Conservation (phyloP, 495 filamentous ascomycete genomes). For the Annulohypoxylon bovei region DNA sequence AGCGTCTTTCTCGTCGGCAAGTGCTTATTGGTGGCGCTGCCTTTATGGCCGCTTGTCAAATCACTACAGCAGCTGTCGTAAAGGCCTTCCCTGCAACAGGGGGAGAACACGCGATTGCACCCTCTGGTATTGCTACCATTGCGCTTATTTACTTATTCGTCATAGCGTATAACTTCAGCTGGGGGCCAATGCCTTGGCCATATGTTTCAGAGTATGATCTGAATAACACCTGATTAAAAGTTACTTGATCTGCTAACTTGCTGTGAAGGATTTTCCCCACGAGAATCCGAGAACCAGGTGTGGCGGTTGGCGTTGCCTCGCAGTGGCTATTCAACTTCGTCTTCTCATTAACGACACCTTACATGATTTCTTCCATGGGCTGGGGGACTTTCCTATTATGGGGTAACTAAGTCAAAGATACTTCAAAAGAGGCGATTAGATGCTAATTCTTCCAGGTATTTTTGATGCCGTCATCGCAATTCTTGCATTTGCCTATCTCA, state of each 20-base stretch:
- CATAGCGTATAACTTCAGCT: constrained; percentile 59
- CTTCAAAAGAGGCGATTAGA: neutral
- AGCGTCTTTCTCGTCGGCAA: constrained; percentile 52
- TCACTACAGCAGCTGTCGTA: constrained; percentile 46
- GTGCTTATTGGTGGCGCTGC: constrained; percentile 52
- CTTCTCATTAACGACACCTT: constrained; percentile 61
- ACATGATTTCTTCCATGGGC: constrained; percentile 58
- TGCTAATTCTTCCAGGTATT: constrained; percentile 26
- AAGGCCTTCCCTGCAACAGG: constrained; percentile 51
- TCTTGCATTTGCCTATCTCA: constrained; percentile 33
- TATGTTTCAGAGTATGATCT: constrained; percentile 55
- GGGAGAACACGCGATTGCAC: constrained; percentile 45
- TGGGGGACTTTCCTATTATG: constrained; percentile 64
- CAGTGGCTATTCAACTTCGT: constrained; percentile 65
- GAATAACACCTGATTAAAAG: constrained; percentile 17
- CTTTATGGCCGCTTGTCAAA: constrained; percentile 52
- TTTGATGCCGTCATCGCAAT: constrained; percentile 40
- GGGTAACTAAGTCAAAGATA: constrained; percentile 32
- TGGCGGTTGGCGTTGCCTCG: constrained; percentile 53
- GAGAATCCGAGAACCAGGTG: constrained; percentile 58
- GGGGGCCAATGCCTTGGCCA: constrained; percentile 62
- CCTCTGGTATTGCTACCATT: constrained; percentile 57
- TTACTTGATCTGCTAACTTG: constrained; percentile 52
- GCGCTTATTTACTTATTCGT: constrained; percentile 63
- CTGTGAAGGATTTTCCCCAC: constrained; percentile 60